A percentile compares a stretch with the other conserved stretches of the same genome.
These are phyloP conservation scores for Leccinum subgranulosum DNA, from an alignment of 768 basidiomycete genomes.

Conservation along the genomic window DNA sequence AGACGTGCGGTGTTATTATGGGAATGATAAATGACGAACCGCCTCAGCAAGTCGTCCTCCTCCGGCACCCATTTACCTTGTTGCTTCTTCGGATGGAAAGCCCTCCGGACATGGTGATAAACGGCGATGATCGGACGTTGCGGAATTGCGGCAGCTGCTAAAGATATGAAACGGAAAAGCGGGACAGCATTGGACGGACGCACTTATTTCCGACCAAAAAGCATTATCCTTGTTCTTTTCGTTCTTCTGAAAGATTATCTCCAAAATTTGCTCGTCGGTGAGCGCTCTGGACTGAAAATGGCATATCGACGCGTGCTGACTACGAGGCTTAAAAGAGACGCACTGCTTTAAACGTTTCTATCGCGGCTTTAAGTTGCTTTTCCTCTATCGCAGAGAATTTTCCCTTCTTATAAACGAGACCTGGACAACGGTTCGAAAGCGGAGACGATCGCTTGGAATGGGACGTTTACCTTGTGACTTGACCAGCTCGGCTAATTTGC, in stretches of 20 bases:
- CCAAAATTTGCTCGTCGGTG: slow-evolving; percentile 50
- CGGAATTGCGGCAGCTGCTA: slow-evolving; percentile 63
- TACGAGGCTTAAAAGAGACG: slow-evolving; percentile 21
- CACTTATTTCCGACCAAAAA: slow-evolving; percentile 84
- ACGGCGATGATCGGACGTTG: slow-evolving; percentile 80
- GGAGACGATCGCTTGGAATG: neutral
- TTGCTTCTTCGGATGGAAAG: slow-evolving; percentile 63
- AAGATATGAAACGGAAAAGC: slow-evolving; percentile 7
- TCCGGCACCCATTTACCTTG: slow-evolving; percentile 68
- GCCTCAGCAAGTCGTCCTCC: slow-evolving; percentile 62
- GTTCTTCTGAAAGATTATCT: slow-evolving; percentile 67
- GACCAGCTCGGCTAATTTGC: slow-evolving; percentile 66
- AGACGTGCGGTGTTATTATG: slow-evolving; percentile 1
- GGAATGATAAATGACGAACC: slow-evolving; percentile 40
- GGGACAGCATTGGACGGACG: slow-evolving; percentile 20
- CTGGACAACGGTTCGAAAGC: slow-evolving; percentile 34
- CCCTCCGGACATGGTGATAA: slow-evolving; percentile 75
- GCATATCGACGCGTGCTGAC: neutral
- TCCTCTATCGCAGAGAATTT: slow-evolving; percentile 83
- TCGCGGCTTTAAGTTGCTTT: slow-evolving; percentile 58
- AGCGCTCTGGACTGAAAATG: slow-evolving; percentile 47
- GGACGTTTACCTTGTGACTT: slow-evolving; percentile 54
- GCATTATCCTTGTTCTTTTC: slow-evolving; percentile 57
- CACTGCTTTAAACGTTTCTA: slow-evolving; percentile 61
- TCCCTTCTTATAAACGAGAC: slow-evolving; percentile 84